Conservation (phyloP, 768 basidiomycete species). For the Pholiota conissans region DNA sequence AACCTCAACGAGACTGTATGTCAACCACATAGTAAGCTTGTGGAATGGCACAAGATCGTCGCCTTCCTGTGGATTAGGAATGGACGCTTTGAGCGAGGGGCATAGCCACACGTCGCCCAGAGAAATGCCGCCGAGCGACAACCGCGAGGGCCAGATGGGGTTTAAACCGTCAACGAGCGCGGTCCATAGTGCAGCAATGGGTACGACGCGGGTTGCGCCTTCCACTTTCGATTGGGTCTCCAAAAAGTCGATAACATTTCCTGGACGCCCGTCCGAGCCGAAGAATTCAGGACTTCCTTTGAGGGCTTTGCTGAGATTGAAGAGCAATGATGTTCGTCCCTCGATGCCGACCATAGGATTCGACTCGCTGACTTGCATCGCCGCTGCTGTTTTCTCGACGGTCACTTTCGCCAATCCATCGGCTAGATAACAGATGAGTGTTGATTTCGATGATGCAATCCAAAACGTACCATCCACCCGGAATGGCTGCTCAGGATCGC, state of each 20-base stretch:
- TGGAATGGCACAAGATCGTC: slow-evolving; percentile 90
- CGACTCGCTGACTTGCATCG: slow-evolving; percentile 74
- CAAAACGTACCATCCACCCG: slow-evolving; percentile 75
- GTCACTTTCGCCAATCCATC: slow-evolving; percentile 69
- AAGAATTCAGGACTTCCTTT: slow-evolving; percentile 66
- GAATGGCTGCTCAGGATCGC: slow-evolving; percentile 56
- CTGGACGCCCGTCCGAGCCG: slow-evolving; percentile 72
- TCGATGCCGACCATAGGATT: slow-evolving; percentile 93
- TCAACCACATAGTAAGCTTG: slow-evolving; percentile 93
- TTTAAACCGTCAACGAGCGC: slow-evolving; percentile 80
- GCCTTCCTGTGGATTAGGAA: slow-evolving; percentile 39
- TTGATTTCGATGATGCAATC: not conserved
- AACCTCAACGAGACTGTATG: slow-evolving; percentile 86
- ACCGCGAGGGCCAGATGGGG: slow-evolving; percentile 87
- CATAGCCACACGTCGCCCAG: slow-evolving; percentile 97
- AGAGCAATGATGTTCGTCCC: slow-evolving; percentile 78
- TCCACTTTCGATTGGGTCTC: slow-evolving; percentile 50
- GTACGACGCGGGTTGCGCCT: slow-evolving; percentile 48
- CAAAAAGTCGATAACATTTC: slow-evolving; percentile 80
- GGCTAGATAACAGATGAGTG: slow-evolving; percentile 41
- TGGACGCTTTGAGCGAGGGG: slow-evolving; percentile 34
- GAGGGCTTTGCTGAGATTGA: slow-evolving; percentile 73
- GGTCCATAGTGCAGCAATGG: slow-evolving; percentile 78
- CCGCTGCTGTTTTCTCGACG: slow-evolving; percentile 52
- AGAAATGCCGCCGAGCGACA: slow-evolving; percentile 61